Conservation (phyloP, 495 filamentous ascomycete genomes). For the Friedmanniomyces simplex region DNA sequence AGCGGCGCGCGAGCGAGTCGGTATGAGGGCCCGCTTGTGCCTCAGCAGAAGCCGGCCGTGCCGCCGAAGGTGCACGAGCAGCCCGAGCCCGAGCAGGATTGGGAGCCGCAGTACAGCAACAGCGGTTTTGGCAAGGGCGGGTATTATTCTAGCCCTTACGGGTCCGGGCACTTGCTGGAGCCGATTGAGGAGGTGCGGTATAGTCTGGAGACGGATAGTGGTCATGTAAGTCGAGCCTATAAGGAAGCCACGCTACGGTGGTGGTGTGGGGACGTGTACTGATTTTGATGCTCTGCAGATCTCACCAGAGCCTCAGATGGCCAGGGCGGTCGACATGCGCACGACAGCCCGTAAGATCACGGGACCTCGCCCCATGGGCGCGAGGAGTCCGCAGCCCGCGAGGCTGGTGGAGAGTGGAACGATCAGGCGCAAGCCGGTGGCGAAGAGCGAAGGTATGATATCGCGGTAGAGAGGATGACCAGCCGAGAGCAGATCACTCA, state of each 20-base stretch:
- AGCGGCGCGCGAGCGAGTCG: constrained; percentile 15
- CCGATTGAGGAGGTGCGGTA: constrained; percentile 34
- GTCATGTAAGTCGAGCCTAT: constrained; percentile 20
- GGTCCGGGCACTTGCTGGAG: constrained; percentile 24
- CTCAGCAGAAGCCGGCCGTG: constrained; percentile 21
- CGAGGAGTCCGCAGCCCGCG: constrained; percentile 16
- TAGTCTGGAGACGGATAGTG: constrained; percentile 29
- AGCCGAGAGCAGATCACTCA: background rate
- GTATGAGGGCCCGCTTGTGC: constrained; percentile 30
- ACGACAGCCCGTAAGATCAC: constrained; percentile 30
- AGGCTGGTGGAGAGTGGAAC: constrained; percentile 19
- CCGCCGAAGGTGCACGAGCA: constrained; percentile 19
- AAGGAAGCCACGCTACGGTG: constrained; percentile 1
- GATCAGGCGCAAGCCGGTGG: constrained; percentile 22
- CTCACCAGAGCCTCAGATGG: constrained; percentile 20
- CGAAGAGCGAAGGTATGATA: constrained; percentile 4
- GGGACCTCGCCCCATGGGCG: constrained; percentile 33
- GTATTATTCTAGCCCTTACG: constrained; percentile 21
- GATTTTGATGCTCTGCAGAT: background rate
- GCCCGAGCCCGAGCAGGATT: constrained; percentile 11
- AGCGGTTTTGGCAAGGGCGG: constrained; percentile 16
- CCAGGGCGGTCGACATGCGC: constrained; percentile 20
- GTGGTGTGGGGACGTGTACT: background rate
- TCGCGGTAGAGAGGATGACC: too few relatives aligned
- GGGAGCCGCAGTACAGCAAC: constrained; percentile 19